phyloP scores from a whole-genome alignment of 1,284 basidiomycete species.

The Violaceomyces palustris region DNA sequence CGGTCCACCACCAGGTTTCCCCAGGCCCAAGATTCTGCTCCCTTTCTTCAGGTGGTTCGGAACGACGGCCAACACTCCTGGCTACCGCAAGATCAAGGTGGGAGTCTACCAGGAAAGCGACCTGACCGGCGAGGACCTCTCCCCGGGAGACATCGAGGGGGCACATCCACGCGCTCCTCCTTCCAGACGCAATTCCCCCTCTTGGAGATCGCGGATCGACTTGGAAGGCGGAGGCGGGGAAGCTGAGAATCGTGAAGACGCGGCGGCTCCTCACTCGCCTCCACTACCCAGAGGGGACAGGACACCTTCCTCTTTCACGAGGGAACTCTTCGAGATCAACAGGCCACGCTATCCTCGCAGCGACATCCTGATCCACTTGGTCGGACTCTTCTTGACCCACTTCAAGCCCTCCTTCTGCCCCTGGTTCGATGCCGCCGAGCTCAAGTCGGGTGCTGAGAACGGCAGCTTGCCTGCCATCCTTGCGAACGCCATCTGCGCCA shows the following conservation, averaged over 20 bases:
- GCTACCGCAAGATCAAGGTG: slow-evolving; percentile 43
- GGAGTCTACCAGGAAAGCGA: slow-evolving; percentile 34
- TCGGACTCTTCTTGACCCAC: slow-evolving; percentile 25
- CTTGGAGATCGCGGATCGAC: no score
- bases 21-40: slow-evolving; percentile 32
- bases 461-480: slow-evolving; percentile 39
- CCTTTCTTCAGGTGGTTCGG: slow-evolving; percentile 50
- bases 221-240: no score
- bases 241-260: no score
- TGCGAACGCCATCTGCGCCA: slow-evolving; percentile 38
- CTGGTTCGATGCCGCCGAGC: slow-evolving; percentile 36
- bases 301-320: slow-evolving; percentile 23
- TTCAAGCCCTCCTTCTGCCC: slow-evolving; percentile 40
- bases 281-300: slow-evolving; percentile 4
- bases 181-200: no score
- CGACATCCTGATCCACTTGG: slow-evolving; percentile 33
- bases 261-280: slow-evolving; percentile 7
- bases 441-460: slow-evolving; percentile 18
- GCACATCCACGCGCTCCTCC: slow-evolving; percentile 19
- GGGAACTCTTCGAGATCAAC: slow-evolving; percentile 40
- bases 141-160: slow-evolving; percentile 16
- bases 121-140: slow-evolving; percentile 21
- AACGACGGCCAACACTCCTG: slow-evolving; percentile 43
- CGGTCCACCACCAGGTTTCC: no score
- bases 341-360: slow-evolving; percentile 33